Evolutionary conservation across 345 rosid genomes (phyloP).

Genomic region (Jatropha curcas): DNA sequence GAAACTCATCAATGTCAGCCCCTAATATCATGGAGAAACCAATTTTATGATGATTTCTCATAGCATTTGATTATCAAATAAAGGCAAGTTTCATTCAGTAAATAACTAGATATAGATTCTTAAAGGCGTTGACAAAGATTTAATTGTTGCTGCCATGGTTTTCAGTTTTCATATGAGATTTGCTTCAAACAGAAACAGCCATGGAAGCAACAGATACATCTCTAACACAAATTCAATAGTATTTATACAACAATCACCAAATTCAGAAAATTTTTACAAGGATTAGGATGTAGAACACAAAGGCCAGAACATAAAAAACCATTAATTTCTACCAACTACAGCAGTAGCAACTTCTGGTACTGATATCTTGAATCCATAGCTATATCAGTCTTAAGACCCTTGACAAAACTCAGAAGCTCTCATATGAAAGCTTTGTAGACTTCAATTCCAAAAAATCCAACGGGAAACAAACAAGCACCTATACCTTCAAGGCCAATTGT

Average conservation of each 20-base stretch:
- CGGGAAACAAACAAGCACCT: background rate
- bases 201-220: background rate
- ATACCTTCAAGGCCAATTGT: background rate
- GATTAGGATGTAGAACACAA: background rate
- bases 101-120: too few relatives aligned
- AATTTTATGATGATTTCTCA: too few relatives aligned
- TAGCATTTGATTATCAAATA: too few relatives aligned
- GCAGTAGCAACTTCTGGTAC: background rate
- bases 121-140: too few relatives aligned
- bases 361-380: background rate
- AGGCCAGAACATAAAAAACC: background rate
- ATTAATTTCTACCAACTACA: background rate
- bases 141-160: slow-evolving; percentile 1
- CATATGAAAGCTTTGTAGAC: background rate
- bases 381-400: background rate
- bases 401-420: background rate
- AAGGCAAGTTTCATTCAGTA: background rate
- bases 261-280: background rate
- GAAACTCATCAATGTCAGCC: too few relatives aligned
- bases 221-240: too few relatives aligned
- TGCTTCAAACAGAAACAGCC: background rate
- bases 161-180: background rate
- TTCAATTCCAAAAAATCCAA: background rate
- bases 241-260: background rate
- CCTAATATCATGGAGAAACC: too few relatives aligned